These are phyloP conservation scores for Jamesozyma lodderae DNA, from an alignment of 805 yeast species.

Conservation along the genomic window DNA sequence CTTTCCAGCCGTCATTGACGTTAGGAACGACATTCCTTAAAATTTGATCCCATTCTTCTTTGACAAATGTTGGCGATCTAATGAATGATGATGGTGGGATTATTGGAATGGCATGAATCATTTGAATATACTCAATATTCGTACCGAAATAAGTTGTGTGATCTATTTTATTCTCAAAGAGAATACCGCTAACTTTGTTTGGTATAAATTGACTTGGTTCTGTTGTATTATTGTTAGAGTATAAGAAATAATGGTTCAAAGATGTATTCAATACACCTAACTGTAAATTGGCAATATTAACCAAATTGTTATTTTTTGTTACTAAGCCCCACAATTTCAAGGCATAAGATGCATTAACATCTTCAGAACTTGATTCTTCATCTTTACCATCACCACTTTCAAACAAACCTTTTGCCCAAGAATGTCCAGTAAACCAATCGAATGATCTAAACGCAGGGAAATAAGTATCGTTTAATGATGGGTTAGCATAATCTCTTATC, in stretches of 20 bases:
- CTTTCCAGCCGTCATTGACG: conserved; percentile 63
- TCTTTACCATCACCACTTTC: conserved; percentile 69
- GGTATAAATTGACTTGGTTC: conserved; percentile 48
- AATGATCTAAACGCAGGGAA: conserved; percentile 63
- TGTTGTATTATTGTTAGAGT: conserved; percentile 42
- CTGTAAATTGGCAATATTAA: conserved; percentile 48
- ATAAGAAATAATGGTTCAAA: conserved; percentile 47
- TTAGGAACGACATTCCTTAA: conserved; percentile 37
- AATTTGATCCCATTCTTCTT: conserved; percentile 55
- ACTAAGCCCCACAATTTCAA: conserved; percentile 57
- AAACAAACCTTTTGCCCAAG: conserved; percentile 69
- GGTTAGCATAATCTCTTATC: conserved; percentile 61
- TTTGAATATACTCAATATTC: conserved; percentile 65
- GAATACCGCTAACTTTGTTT: conserved; percentile 65
- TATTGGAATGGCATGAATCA: conserved; percentile 70
- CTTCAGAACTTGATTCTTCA: conserved; percentile 68
- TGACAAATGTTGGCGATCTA: conserved; percentile 44
- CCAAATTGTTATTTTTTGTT: conserved; percentile 43
- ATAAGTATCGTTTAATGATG: conserved; percentile 41
- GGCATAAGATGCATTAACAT: conserved; percentile 62
- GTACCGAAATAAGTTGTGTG: conserved; percentile 70
- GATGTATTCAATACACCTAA: conserved; percentile 49
- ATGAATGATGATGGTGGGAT: conserved; percentile 57
- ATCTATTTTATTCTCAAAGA: conserved; percentile 65
- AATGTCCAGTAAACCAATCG: conserved; percentile 72